These are phyloP conservation scores for Suillus hirtellus DNA, from an alignment of 768 basidiomycete species.

Conservation along the genomic window DNA sequence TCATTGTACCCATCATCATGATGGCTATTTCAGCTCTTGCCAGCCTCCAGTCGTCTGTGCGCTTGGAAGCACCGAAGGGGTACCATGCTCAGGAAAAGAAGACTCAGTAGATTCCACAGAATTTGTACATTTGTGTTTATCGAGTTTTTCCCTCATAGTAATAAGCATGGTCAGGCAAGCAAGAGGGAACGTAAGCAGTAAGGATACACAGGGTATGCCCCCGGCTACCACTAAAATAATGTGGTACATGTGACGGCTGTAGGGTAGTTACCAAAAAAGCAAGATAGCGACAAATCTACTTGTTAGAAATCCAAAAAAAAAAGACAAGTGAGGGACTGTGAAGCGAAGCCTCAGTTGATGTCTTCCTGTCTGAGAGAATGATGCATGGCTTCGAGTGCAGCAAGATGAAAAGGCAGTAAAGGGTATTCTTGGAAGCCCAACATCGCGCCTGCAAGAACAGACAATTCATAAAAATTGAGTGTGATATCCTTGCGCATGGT, in stretches of 20 bases:
- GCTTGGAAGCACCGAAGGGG: conserved; percentile 63
- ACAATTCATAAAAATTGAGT: conserved; percentile 67
- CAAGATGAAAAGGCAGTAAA: conserved; percentile 71
- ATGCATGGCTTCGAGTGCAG: conserved; percentile 66
- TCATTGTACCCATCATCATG: conserved; percentile 66
- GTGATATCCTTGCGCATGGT: conserved; percentile 55
- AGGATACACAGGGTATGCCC: conserved; percentile 20
- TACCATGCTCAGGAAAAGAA: conserved; percentile 74
- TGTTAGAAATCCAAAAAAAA: conserved; percentile 13
- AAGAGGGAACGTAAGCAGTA: conserved; percentile 27
- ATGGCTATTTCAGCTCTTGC: conserved; percentile 66
- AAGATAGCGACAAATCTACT: conserved; percentile 10
- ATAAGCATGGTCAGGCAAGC: conserved; percentile 1
- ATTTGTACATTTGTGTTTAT: conserved; percentile 14
- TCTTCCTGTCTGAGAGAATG: conserved; percentile 36
- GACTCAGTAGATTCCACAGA: conserved; percentile 54
- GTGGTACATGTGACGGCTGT: conserved; percentile 18
- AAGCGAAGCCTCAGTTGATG: conserved; percentile 19
- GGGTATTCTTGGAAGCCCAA: conserved; percentile 47
- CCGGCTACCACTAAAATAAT: conserved; percentile 12
- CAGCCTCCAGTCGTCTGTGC: conserved; percentile 71
- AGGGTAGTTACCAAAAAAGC: conserved; percentile 12
- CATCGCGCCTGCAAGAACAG: conserved; percentile 51
- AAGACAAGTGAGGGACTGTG: not conserved
- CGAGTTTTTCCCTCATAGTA: conserved; percentile 2